These are phyloP conservation scores for Syzygium aqueum DNA, from an alignment of 345 rosid species.

Conservation along the genomic window DNA sequence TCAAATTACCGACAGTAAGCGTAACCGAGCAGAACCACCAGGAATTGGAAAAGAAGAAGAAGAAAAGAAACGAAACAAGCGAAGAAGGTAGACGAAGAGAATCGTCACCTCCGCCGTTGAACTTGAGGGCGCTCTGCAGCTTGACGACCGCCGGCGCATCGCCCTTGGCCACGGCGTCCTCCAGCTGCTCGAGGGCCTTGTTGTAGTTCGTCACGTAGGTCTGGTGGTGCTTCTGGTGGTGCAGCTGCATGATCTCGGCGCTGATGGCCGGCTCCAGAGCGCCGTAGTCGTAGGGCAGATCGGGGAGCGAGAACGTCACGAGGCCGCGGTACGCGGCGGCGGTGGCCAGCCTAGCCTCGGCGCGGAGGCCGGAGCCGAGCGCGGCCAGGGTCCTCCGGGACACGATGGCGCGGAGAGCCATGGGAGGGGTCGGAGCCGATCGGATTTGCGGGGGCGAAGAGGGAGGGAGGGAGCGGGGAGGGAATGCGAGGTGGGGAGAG, in stretches of 20 bases:
- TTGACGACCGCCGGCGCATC: conserved; percentile 55
- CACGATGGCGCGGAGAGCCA: conserved; percentile 60
- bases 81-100: not conserved
- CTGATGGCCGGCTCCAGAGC: conserved; percentile 89
- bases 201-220: conserved; percentile 84
- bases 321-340: conserved; percentile 18
- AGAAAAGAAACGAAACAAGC: not conserved
- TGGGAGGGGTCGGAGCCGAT: not conserved
- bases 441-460: not conserved
- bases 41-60: not conserved
- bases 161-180: conserved; percentile 55
- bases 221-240: conserved; percentile 97
- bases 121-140: conserved; percentile 87
- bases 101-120: conserved; percentile 82
- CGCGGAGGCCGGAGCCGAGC: not conserved
- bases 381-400: conserved; percentile 24
- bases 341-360: not conserved
- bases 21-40: not conserved
- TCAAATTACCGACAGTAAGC: not conserved
- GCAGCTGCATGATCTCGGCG: conserved; percentile 93
- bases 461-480: not conserved
- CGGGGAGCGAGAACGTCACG: conserved; percentile 76
- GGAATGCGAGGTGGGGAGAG: not conserved
- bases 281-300: conserved; percentile 79
- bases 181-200: conserved; percentile 77